Evolutionary conservation across 164 flowering plant genomes (phyloP).

Genomic region (Akebia trifoliata): DNA sequence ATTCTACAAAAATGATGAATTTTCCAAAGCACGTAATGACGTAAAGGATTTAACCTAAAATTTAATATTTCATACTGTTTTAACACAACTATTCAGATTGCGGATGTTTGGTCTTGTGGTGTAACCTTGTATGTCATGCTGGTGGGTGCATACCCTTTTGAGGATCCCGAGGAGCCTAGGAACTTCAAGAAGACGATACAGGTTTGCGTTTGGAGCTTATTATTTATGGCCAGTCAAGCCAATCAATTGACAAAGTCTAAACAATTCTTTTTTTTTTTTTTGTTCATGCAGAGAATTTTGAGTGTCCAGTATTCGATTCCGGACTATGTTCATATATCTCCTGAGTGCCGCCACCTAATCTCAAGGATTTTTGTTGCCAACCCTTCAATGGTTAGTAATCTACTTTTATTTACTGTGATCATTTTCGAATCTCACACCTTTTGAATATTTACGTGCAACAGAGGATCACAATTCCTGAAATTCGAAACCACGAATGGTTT

Average conservation of each 20-base stretch:
- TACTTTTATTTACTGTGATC: not conserved
- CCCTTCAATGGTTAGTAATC: conserved; percentile 57
- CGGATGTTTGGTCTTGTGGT: conserved; percentile 97
- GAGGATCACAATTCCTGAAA: conserved; percentile 74
- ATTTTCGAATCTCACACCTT: conserved; percentile 10
- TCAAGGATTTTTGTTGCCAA: conserved; percentile 85
- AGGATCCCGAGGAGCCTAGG: conserved; percentile 82
- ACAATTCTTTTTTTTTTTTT: conserved; percentile 17
- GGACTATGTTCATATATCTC: conserved; percentile 71
- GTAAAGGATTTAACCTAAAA: not conserved
- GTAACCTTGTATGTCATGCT: conserved; percentile 90
- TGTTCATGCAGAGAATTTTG: conserved; percentile 60
- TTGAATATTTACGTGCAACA: conserved; percentile 21
- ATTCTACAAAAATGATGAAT: not conserved
- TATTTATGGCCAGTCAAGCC: not conserved
- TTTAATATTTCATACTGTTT: not conserved
- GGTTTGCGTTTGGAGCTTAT: conserved; percentile 23
- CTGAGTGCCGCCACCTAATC: conserved; percentile 73
- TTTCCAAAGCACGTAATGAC: not conserved
- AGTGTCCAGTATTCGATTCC: conserved; percentile 86
- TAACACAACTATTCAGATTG: conserved; percentile 44
- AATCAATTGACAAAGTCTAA: not conserved
- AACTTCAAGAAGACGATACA: conserved; percentile 79
- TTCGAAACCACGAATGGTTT: conserved; percentile 68
- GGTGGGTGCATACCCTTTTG: conserved; percentile 87